Conservation (phyloP, 148 eudicot species). For the Silene latifolia region DNA sequence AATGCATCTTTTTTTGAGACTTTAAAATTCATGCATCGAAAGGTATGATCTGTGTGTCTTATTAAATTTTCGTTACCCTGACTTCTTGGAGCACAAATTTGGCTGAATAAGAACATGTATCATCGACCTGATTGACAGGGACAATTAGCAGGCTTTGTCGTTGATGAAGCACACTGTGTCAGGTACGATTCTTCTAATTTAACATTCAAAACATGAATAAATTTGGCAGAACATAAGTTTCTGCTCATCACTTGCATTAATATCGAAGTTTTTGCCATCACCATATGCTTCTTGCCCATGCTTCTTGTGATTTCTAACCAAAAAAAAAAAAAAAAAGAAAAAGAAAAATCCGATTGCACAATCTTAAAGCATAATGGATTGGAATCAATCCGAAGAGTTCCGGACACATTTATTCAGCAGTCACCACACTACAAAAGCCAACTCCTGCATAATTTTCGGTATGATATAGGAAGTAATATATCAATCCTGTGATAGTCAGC, state of each 20-base stretch:
- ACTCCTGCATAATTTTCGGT: neutral
- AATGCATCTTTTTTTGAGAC: constrained; percentile 68
- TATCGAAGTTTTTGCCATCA: neutral
- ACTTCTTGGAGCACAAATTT: constrained; percentile 5
- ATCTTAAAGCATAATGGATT: no score
- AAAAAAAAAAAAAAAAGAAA: no score
- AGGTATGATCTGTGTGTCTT: constrained; percentile 43
- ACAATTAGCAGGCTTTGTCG: constrained; percentile 85
- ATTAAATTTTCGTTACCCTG: neutral
- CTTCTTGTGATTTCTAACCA: neutral
- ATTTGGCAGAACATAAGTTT: constrained; percentile 1
- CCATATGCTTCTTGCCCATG: neutral
- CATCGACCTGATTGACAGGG: constrained; percentile 51
- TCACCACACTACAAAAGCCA: no score
- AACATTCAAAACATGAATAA: neutral
- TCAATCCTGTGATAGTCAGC: neutral
- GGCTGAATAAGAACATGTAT: constrained; percentile 17
- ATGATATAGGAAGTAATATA: no score
- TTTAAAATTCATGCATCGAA: constrained; percentile 55
- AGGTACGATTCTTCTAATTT: constrained; percentile 51
- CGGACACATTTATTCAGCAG: no score
- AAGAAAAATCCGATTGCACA: no score
- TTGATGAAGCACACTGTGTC: constrained; percentile 99
- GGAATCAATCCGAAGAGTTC: no score
- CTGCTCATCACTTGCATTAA: neutral